Base-by-base conservation (phyloP, 257 asterid species). In the Primulina tabacum region DNA sequence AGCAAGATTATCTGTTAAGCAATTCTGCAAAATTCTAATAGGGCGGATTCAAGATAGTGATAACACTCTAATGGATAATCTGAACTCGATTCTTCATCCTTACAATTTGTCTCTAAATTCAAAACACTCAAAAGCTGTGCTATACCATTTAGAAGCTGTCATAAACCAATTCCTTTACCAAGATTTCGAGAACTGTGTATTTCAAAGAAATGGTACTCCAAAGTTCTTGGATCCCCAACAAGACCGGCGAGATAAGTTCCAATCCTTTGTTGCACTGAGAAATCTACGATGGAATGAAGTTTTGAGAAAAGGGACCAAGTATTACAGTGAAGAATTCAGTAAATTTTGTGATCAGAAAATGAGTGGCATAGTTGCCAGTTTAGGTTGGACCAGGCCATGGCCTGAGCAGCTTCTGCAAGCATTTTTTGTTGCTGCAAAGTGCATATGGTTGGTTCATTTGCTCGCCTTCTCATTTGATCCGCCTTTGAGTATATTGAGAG, bases 371-470 rank as follows among this genome's bases (percentile, higher is more conserved):
- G 82, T 89, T 3, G 53, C 82, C 1, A 69, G 81, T 6, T 74
- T 93, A 7, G 90, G 87, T 56, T 90, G 96, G 96, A 90, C 83
- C 1, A 84, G 88, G 69, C 92, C 96, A 24, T 93, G 99, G 99
- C 86, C 96, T 0, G 99, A 93, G 81, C 89, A 89, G 73, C 89
- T 93, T 29, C 99, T 93, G 16, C 95, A 90, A 61, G 92, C 92
- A 0, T 93, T 93, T 69, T 93, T 93, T n/a, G 92, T 86, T 4
- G 81, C 97, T 2, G 99, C 95, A 1, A 93, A 93, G 69, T 90
- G 99, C 79, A 78, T 93, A 8, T 93, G 99, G 99, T 71, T 93
- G 87, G 82, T 93, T 30, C 99, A 93, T 86, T 76, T 93, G 89
- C 92, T 93, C 0, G 94, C 96, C 0, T 90, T 87, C 62, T 93